Conservation (phyloP, 768 basidiomycete species). For the Cyathus striatus region DNA sequence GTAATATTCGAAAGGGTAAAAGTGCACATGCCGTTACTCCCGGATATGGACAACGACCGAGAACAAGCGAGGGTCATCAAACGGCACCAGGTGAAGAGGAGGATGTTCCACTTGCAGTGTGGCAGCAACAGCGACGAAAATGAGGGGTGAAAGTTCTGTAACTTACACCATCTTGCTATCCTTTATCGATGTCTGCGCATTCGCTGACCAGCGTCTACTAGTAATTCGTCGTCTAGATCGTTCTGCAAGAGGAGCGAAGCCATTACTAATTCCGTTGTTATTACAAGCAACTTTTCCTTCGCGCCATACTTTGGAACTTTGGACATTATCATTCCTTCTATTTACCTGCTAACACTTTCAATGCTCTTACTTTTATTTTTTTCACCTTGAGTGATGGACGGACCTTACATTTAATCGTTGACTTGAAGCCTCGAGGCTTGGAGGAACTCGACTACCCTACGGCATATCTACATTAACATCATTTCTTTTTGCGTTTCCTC, state of each 20-base stretch:
- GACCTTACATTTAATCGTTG: constrained; percentile 1
- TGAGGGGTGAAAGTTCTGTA: constrained; percentile 20
- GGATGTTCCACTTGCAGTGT: constrained; percentile 74
- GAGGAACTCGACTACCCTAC: constrained; percentile 2
- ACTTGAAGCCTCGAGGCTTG: constrained; percentile 1
- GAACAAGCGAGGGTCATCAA: constrained; percentile 32
- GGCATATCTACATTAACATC: neutral
- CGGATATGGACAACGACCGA: constrained; percentile 31
- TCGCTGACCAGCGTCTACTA: too few relatives aligned
- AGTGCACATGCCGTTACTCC: constrained; percentile 58
- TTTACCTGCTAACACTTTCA: constrained; percentile 1
- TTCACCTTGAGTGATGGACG: constrained; percentile 1
- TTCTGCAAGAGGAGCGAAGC: constrained; percentile 15
- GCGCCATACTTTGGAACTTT: neutral
- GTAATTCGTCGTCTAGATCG: constrained; percentile 12
- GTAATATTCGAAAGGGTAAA: constrained; percentile 55
- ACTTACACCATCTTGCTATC: too few relatives aligned
- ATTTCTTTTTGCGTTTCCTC: neutral
- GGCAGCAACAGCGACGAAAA: constrained; percentile 69
- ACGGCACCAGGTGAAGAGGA: constrained; percentile 57
- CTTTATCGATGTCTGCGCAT: too few relatives aligned
- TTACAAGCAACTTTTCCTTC: constrained; percentile 3
- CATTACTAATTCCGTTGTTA: neutral
- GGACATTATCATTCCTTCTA: neutral
- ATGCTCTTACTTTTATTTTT: neutral